Base-by-base conservation (phyloP, 768 basidiomycete genomes). In the Xerocomellus intermedius region DNA sequence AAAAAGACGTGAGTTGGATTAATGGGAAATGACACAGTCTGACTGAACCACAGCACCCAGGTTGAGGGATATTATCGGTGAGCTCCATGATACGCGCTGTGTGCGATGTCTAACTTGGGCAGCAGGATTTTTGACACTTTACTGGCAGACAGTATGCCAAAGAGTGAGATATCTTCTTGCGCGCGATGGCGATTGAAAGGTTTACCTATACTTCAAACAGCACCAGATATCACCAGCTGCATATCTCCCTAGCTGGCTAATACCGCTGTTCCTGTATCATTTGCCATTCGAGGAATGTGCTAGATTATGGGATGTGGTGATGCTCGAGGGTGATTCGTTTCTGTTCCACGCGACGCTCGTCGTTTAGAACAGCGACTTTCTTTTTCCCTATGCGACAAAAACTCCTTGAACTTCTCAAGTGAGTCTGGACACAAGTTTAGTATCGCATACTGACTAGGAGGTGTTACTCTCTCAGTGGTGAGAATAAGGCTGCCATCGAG, bases 21-120 rank as follows among this genome's bases (percentile, higher is more conserved):
- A 35, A 41, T 4, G 52, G 41, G 13, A 55, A 55, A 52, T 8
- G 56, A 64, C 62, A 68, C 49, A 52, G 55, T 61, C 67, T 70
- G 51, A 73, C 52, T 69, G 56, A 68, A 65, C 51, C 21, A 53
- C 49, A 58, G 50, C 30, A 41, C 45, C 48, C 68, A 94, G 93
- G 84, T 91, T 48, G 92, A 94, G 69, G 93, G 90, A 5, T 95
- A 95, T 71, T 94, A 91, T 73, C 83, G 93, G 91, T 92, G 64
- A 64, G 41, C 43, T 28, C 30, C 32, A 19, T 24, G 21, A 37
- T 47, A 16, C 32, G 30, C 12, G n/a, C 6, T 32, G 36, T 38
- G 21, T 37, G n/a, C 33, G 14, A 47, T 21, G 30, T 50, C 64
- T 69, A 16, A 71, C 53, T 38, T 14, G 24, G 24, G 32, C 22